Base-by-base conservation (phyloP, 2,329 filamentous ascomycete species). In the Fusarium abutilonis region DNA sequence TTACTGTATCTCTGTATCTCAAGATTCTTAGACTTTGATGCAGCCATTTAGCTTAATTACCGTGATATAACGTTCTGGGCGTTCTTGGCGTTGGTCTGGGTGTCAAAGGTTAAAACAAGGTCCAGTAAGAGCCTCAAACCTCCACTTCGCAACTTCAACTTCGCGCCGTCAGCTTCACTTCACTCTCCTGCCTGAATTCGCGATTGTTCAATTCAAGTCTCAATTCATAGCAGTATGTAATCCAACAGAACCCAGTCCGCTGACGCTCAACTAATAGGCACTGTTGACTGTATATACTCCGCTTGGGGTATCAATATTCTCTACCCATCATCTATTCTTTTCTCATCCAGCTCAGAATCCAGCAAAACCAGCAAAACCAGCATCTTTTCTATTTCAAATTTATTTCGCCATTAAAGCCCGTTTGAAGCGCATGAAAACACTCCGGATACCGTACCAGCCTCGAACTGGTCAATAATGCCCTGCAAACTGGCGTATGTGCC, bases 401-500 rank as follows among this genome's bases (percentile, higher is more conserved):
- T 6, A 29, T 15, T 41, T 13, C 38, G 34, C 28, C 14, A 10
- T 74, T 69, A 89, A 50, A 90, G 76, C 1, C 86, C 89, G 66
- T 92, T 92, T 63, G 78, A 84, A 13, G 81, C 82, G 72, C 93
- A 96, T 1, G 86, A 86, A 72, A 96, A 97, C 1, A 91, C 85
- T 2, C 86, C 85, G 2, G 88, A 84, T 23, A 96, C 90, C 1
- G 78, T 78, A 4, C 86, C 85, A 1, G 81, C 76, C 29, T 82
- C 73, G 71, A 94, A 96, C 17, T 88, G 87, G 56, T 92, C 81
- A 21, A 95, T 83, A 55, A 93, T 93, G 52, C 86, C 87, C 74
- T 91, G 84, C 0, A 93, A 87, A 57, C 85, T 89, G 32, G 85
- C 87, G 71, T 97, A 97, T 4, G 93, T 97, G 34, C 93, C 93